Evolutionary conservation across 768 basidiomycete genomes (phyloP), one percentile per base, ranked within the genome.

Genomic region (Tylopilus felleus): DNA sequence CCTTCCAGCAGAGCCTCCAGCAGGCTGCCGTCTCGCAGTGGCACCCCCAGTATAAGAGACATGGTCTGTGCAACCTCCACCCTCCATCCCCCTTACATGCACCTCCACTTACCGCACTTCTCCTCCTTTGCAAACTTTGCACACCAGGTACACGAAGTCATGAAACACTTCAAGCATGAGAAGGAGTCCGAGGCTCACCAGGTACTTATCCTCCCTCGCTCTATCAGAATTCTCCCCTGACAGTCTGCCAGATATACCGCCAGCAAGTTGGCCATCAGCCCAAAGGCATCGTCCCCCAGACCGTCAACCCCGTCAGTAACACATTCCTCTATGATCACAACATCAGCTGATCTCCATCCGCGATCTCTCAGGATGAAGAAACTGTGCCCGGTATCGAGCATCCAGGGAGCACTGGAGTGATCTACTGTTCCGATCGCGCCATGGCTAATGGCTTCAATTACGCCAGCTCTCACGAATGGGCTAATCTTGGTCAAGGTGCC

Each of bases 361-460:
- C 12, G 47, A 45, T 12, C 16, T 56, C 52, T 17, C 53, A 88
- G 80, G 88, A 91, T 60, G 92, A 94, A 62, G 92, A 95, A 73
- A 93, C 92, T 1, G 84, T 95, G 5, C 93, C 92, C 19, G 92
- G 90, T 46, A 90, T 91, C 63, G 80, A 85, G 65, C 90, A 90
- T 66, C 90, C 90, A 2, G 82, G 82, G 31, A 72, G 72, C 61
- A 80, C 78, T 1, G 75, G 80, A 55, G 83, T 86, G 25, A 85
- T 95, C 64, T 97, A 95, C 68, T 94, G 93, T 71, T 92, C 90
- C 2, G 90, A 94, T 65, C 85, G 93, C 54, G 90, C 93, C n/a
- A 91, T 93, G 76, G 93, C 93, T 12, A 96, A 97, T 65, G 94
- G 94, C 9, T 97, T 93, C 76, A 85, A 74, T 59, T 89, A 90